A percentile compares a stretch with the other conserved stretches of the same genome.
Evolutionary conservation across 2,329 filamentous ascomycete genomes (phyloP).

Genomic region (Phymatotrichopsis omnivora): DNA sequence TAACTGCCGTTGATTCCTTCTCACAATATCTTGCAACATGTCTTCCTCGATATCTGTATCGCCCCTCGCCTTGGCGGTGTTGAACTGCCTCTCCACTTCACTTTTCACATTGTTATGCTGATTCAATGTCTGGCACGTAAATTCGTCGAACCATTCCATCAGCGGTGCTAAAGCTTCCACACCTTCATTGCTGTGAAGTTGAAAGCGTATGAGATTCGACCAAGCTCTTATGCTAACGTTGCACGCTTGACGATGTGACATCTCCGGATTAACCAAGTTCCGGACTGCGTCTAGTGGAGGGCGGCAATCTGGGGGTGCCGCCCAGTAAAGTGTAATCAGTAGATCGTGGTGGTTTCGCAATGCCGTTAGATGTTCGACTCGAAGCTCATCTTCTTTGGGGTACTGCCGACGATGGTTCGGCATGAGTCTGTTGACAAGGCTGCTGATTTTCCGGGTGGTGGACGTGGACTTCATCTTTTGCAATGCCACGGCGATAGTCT

Average conservation of each 20-base stretch:
- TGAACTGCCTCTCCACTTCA: constrained; percentile 47
- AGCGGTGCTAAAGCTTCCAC: constrained; percentile 42
- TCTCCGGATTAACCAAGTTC: constrained; percentile 48
- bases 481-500: constrained; percentile 51
- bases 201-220: constrained; percentile 51
- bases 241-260: constrained; percentile 57
- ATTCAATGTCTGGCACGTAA: constrained; percentile 48
- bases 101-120: constrained; percentile 47
- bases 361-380: constrained; percentile 52
- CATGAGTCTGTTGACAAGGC: constrained; percentile 50
- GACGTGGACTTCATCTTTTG: constrained; percentile 42
- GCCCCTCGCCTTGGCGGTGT: constrained; percentile 23
- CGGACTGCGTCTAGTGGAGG: constrained; percentile 48
- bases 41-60: constrained; percentile 17
- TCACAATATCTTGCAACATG: constrained; percentile 32
- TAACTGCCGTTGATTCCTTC: constrained; percentile 49
- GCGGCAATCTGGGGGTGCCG: constrained; percentile 46
- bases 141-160: constrained; percentile 46
- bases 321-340: constrained; percentile 56
- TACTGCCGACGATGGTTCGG: constrained; percentile 58
- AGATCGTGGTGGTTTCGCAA: constrained; percentile 60
- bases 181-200: constrained; percentile 42
- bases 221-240: constrained; percentile 54
- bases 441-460: constrained; percentile 48
- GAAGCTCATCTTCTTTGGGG: constrained; percentile 51